phyloP scores from a whole-genome alignment of 1,284 basidiomycete genomes.

The Sanguinoderma infundibulare region DNA sequence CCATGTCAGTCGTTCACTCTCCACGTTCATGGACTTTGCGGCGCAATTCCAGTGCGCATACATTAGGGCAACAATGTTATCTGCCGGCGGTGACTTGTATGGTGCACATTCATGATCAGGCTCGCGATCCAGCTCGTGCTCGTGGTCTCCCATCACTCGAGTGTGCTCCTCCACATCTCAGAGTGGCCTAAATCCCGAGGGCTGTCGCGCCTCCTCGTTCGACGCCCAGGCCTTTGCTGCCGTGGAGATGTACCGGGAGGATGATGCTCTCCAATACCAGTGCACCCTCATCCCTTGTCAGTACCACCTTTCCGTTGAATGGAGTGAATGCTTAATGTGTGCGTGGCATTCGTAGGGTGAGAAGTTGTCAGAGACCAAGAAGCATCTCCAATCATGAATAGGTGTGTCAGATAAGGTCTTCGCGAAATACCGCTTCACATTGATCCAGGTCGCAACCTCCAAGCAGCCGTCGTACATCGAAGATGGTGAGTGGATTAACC shows the following conservation, averaged over 20 bases:
- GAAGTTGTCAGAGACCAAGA: slow-evolving; percentile 94
- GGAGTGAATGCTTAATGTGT: no score
- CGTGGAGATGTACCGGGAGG: slow-evolving; percentile 9
- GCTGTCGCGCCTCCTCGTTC: slow-evolving; percentile 46
- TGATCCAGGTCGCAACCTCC: slow-evolving; percentile 91
- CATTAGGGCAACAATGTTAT: slow-evolving; percentile 54
- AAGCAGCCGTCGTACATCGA: slow-evolving; percentile 97
- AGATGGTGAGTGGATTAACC: slow-evolving; percentile 68
- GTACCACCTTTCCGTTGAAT: no score
- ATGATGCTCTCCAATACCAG: slow-evolving; percentile 13
- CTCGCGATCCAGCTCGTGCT: slow-evolving; percentile 23
- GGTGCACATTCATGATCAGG: neutral
- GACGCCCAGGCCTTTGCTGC: slow-evolving; percentile 43
- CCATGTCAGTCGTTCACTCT: slow-evolving; percentile 47
- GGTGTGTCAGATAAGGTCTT: slow-evolving; percentile 96
- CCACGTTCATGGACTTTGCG: slow-evolving; percentile 54
- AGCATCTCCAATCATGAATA: slow-evolving; percentile 88
- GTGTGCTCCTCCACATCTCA: slow-evolving; percentile 12
- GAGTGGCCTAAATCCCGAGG: slow-evolving; percentile 40
- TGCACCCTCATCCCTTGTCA: slow-evolving; percentile 31
- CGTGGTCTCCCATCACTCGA: slow-evolving; percentile 21
- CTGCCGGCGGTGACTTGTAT: slow-evolving; percentile 36
- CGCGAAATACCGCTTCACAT: slow-evolving; percentile 91
- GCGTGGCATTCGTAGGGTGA: slow-evolving; percentile 73
- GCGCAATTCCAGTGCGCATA: slow-evolving; percentile 62